phyloP scores from a whole-genome alignment of 768 basidiomycete genomes.

The Postia placenta region DNA sequence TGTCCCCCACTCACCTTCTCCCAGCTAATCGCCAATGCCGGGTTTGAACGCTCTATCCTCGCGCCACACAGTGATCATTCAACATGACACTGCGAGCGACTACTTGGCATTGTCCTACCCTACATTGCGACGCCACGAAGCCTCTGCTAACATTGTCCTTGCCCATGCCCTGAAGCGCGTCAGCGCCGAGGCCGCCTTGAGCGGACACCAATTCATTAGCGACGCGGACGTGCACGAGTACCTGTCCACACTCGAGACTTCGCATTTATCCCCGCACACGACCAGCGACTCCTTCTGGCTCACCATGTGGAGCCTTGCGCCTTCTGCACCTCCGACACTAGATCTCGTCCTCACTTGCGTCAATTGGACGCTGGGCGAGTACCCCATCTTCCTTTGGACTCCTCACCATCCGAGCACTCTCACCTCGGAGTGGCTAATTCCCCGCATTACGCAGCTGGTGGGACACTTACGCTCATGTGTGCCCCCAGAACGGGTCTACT shows the following conservation, averaged over 20 bases:
- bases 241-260: conserved; percentile 18
- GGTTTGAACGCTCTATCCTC: conserved; percentile 21
- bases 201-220: conserved; percentile 29
- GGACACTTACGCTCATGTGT: conserved; percentile 33
- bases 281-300: conserved; percentile 38
- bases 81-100: conserved; percentile 33
- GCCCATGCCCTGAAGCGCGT: conserved; percentile 43
- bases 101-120: conserved; percentile 38
- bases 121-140: conserved; percentile 37
- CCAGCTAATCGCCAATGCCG: conserved; percentile 22
- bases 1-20: neutral
- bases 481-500: conserved; percentile 40
- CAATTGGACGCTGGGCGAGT: conserved; percentile 35
- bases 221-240: conserved; percentile 27
- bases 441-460: conserved; percentile 31
- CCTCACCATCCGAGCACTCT: conserved; percentile 22
- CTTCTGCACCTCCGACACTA: conserved; percentile 24
- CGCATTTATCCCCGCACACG: conserved; percentile 16
- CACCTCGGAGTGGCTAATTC: conserved; percentile 26
- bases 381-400: conserved; percentile 50
- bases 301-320: conserved; percentile 37
- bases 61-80: conserved; percentile 24
- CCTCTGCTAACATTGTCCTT: conserved; percentile 46
- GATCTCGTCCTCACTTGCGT: conserved; percentile 45
- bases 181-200: conserved; percentile 31